A percentile compares a stretch with the other conserved stretches of the same genome.
phyloP scores from a whole-genome alignment of 495 filamentous ascomycete genomes.

The Lophiotrema nucula region DNA sequence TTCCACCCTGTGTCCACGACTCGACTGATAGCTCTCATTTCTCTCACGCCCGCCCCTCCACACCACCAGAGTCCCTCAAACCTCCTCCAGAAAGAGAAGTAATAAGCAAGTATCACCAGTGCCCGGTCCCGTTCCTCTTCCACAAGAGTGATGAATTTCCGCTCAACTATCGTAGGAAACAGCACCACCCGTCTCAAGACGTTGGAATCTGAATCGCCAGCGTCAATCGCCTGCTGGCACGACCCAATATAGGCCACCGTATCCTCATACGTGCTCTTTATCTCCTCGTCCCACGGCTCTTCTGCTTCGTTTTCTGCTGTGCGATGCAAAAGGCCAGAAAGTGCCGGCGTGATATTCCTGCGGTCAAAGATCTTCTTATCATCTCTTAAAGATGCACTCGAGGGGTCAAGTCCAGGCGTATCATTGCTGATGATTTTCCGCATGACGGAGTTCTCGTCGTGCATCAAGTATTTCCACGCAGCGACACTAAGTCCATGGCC shows the following conservation, averaged over 20 bases:
- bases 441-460: not conserved
- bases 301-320: not conserved
- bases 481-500: not conserved
- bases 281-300: not conserved
- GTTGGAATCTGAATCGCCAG: not conserved
- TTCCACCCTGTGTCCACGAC: not conserved
- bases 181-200: not conserved
- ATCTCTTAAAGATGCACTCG: not conserved
- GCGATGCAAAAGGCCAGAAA: not conserved
- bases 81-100: not conserved
- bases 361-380: not conserved
- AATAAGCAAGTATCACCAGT: not conserved
- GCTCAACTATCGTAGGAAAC: not conserved
- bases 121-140: not conserved
- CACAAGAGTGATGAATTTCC: not conserved
- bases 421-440: not conserved
- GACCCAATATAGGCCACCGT: not conserved
- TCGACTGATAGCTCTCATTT: not conserved
- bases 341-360: not conserved
- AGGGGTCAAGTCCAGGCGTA: not conserved
- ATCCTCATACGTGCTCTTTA: not conserved
- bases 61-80: not conserved
- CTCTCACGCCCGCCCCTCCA: not conserved
- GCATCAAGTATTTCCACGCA: not conserved
- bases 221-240: not conserved